These are phyloP conservation scores for Ceratobasidium sp. DNA, from an alignment of 1,284 basidiomycete species.

Conservation along the genomic window DNA sequence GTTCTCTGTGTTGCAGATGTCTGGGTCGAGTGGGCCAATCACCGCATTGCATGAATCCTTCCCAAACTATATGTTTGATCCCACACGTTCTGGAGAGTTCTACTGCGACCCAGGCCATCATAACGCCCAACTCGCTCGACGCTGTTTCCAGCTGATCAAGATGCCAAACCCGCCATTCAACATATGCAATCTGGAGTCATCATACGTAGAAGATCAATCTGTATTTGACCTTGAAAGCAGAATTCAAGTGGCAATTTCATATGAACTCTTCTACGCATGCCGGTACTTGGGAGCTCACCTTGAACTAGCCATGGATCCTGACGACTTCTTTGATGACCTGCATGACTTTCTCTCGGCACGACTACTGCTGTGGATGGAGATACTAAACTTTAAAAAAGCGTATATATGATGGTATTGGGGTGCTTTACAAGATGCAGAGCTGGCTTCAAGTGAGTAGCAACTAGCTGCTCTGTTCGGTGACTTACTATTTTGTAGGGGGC, in stretches of 20 bases:
- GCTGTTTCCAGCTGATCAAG: constrained; percentile 1
- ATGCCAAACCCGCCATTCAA: constrained; percentile 3
- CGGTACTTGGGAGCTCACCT: constrained; percentile 14
- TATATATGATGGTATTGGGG: not conserved
- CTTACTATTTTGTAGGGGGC: too few relatives aligned
- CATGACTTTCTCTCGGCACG: not conserved
- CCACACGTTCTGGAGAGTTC: not conserved
- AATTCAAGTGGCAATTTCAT: not conserved
- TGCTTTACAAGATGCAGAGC: not conserved
- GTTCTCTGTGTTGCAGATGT: not conserved
- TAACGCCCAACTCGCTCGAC: not conserved
- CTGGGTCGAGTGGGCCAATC: not conserved
- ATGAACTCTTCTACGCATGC: not conserved
- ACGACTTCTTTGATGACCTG: not conserved
- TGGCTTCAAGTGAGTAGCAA: too few relatives aligned
- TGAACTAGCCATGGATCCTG: not conserved
- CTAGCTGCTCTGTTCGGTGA: too few relatives aligned
- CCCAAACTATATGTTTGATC: not conserved
- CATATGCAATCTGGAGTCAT: constrained; percentile 15
- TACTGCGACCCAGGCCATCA: not conserved
- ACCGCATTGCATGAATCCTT: constrained; percentile 7
- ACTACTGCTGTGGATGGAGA: constrained; percentile 30
- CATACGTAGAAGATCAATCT: not conserved
- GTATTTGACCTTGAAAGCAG: not conserved
- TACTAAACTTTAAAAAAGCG: not conserved